Evolutionary conservation across 345 rosid genomes (phyloP).

Genomic region (Eucalyptus pauciflora): DNA sequence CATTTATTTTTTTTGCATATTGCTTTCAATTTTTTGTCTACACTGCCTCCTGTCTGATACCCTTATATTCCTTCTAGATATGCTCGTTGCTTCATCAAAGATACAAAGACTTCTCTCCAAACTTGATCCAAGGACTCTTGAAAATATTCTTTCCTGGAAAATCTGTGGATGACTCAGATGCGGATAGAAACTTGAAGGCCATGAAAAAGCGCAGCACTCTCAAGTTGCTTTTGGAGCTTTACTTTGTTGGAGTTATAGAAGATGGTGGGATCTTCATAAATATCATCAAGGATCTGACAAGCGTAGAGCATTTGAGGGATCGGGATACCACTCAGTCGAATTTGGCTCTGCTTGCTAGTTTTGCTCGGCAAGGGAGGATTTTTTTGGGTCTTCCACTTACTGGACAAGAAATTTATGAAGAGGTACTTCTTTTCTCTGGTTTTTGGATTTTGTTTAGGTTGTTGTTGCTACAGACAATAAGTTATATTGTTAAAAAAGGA

Average conservation of each 20-base stretch:
- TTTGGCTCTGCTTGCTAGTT: constrained; percentile 87
- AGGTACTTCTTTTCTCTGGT: constrained; percentile 27
- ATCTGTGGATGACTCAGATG: constrained; percentile 79
- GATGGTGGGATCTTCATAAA: constrained; percentile 64
- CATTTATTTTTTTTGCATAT: not conserved
- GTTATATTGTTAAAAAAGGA: not conserved
- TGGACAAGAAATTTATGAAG: constrained; percentile 77
- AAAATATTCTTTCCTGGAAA: constrained; percentile 93
- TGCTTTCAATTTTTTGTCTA: not conserved
- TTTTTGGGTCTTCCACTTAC: constrained; percentile 87
- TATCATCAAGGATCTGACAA: constrained; percentile 82
- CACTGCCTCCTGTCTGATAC: not conserved
- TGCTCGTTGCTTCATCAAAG: constrained; percentile 98
- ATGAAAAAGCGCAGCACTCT: constrained; percentile 95
- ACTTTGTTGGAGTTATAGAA: constrained; percentile 88
- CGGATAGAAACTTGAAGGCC: constrained; percentile 76
- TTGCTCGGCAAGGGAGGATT: constrained; percentile 95
- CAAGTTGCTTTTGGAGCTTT: constrained; percentile 87
- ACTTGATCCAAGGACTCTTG: constrained; percentile 75
- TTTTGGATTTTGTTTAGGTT: not conserved
- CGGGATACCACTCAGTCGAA: constrained; percentile 88
- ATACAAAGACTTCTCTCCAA: constrained; percentile 88
- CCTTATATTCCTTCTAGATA: constrained; percentile 26
- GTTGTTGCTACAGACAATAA: not conserved
- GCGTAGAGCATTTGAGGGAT: constrained; percentile 76